Percentiles rank a stretch among this genome's conserved stretches.
Conservation (phyloP, 1,284 basidiomycete species). For the Marasmius oreades region DNA sequence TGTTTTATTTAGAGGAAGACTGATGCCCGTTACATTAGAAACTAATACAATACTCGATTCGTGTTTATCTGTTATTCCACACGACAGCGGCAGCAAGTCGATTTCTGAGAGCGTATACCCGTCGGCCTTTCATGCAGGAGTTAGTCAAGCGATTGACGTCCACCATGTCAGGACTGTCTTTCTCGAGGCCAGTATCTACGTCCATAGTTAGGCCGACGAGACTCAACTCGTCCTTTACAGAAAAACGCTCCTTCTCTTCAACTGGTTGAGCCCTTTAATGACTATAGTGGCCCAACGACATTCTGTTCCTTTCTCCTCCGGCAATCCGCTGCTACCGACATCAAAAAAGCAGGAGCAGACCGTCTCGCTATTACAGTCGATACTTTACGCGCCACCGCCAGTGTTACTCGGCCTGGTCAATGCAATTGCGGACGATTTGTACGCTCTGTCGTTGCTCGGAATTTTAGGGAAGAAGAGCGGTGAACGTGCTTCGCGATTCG, state of each 20-base stretch:
- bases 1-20: constrained; percentile 1
- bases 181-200: constrained; percentile 53
- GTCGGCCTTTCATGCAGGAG: constrained; percentile 50
- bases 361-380: constrained; percentile 57
- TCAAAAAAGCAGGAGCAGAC: constrained; percentile 30
- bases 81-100: constrained; percentile 41
- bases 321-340: constrained; percentile 28
- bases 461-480: constrained; percentile 61
- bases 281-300: constrained; percentile 59
- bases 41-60: constrained; percentile 78
- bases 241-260: constrained; percentile 76
- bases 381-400: constrained; percentile 77
- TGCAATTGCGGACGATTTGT: constrained; percentile 70
- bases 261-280: constrained; percentile 74
- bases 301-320: constrained; percentile 51
- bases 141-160: constrained; percentile 56
- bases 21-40: constrained; percentile 44
- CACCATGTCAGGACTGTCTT: constrained; percentile 62
- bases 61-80: constrained; percentile 71
- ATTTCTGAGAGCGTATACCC: constrained; percentile 40
- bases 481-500: constrained; percentile 63
- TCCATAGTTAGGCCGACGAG: constrained; percentile 1
- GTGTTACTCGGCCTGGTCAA: constrained; percentile 76
- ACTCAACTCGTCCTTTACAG: constrained; percentile 32
- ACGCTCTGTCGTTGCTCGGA: constrained; percentile 68